These are phyloP conservation scores for Fusarium sp. DNA, from an alignment of 2,329 filamentous ascomycete genomes.

Conservation along the genomic window DNA sequence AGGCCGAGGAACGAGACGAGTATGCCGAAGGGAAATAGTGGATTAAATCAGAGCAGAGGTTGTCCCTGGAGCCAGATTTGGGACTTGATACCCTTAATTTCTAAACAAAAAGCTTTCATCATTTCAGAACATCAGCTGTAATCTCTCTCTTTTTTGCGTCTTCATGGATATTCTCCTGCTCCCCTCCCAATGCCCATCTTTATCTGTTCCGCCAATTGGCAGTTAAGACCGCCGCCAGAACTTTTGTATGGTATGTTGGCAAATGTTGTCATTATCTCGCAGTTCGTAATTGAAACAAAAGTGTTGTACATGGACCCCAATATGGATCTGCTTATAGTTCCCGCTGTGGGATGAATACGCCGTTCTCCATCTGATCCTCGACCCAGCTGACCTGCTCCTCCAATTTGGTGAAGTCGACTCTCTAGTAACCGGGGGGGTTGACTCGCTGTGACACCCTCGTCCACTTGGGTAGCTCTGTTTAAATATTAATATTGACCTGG, in stretches of 20 bases:
- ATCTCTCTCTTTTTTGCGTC: slow-evolving; percentile 14
- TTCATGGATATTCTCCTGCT: background rate
- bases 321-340: slow-evolving; percentile 33
- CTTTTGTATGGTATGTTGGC: slow-evolving; percentile 13
- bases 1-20: slow-evolving; percentile 59
- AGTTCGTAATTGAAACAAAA: slow-evolving; percentile 43
- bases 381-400: slow-evolving; percentile 12
- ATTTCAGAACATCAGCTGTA: slow-evolving; percentile 16
- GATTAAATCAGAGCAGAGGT: slow-evolving; percentile 5
- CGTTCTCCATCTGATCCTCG: slow-evolving; percentile 36
- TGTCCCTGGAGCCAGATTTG: slow-evolving; percentile 11
- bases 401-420: slow-evolving; percentile 35
- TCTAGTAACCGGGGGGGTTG: slow-evolving; percentile 94
- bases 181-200: slow-evolving; percentile 5
- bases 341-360: slow-evolving; percentile 37
- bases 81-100: slow-evolving; percentile 44
- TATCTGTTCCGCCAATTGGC: slow-evolving; percentile 42
- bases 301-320: slow-evolving; percentile 47
- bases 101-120: slow-evolving; percentile 16
- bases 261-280: slow-evolving; percentile 36
- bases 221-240: slow-evolving; percentile 10
- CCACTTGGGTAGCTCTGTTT: slow-evolving; percentile 85
- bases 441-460: slow-evolving; percentile 92
- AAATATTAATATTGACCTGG: slow-evolving; percentile 32
- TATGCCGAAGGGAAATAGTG: slow-evolving; percentile 53